These are phyloP conservation scores for Aspergillus versicolor DNA, from an alignment of 2,329 filamentous ascomycete genomes.

Conservation along the genomic window DNA sequence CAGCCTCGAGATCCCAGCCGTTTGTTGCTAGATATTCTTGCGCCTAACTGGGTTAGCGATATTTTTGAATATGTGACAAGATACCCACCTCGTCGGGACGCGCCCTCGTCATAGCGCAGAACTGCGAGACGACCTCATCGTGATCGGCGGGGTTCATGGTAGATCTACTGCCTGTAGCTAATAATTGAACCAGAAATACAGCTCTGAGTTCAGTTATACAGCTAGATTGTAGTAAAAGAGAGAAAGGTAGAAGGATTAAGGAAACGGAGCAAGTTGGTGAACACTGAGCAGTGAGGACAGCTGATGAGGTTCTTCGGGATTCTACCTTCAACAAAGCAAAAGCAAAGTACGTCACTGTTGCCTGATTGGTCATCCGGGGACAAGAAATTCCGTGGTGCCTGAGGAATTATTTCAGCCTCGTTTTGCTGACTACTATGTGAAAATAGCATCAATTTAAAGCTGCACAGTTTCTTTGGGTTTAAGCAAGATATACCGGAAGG, in stretches of 20 bases:
- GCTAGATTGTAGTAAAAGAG: background rate
- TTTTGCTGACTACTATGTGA: too few relatives aligned
- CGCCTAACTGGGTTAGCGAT: slow-evolving; percentile 51
- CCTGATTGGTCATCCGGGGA: slow-evolving; percentile 38
- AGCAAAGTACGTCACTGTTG: slow-evolving; percentile 37
- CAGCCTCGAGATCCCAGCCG: slow-evolving; percentile 65
- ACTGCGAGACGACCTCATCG: slow-evolving; percentile 51
- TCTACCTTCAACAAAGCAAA: slow-evolving; percentile 9
- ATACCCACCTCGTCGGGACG: slow-evolving; percentile 48
- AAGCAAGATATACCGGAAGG: too few relatives aligned
- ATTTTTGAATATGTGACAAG: background rate
- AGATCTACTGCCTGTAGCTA: background rate
- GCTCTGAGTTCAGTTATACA: background rate
- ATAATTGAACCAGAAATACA: background rate
- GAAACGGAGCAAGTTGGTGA: background rate
- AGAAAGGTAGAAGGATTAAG: background rate
- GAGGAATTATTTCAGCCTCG: slow-evolving; percentile 10
- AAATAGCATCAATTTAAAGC: too few relatives aligned
- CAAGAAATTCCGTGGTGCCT: slow-evolving; percentile 25
- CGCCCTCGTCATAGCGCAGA: slow-evolving; percentile 57
- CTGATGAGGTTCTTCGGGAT: background rate
- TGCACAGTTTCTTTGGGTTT: too few relatives aligned
- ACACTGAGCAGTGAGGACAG: background rate
- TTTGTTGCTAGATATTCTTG: slow-evolving; percentile 64
- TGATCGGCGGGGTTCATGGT: slow-evolving; percentile 35